phyloP scores from a whole-genome alignment of 2,329 filamentous ascomycete species.

The Byssothecium circinans region DNA sequence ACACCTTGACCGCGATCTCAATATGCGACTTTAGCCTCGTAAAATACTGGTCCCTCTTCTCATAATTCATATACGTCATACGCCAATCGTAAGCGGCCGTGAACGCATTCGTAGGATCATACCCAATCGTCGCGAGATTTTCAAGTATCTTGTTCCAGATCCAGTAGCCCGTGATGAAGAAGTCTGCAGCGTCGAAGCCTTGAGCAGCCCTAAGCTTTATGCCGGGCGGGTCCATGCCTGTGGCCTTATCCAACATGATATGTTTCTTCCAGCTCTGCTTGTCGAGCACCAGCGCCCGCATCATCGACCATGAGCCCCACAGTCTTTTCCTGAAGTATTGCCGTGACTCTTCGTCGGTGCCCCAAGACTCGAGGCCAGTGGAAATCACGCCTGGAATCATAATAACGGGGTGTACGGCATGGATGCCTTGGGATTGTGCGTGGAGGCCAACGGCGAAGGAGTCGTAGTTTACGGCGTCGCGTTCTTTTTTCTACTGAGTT shows the following conservation, averaged over 20 bases:
- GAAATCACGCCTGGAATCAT: constrained; percentile 99
- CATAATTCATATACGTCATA: constrained; percentile 84
- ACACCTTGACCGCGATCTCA: constrained; percentile 75
- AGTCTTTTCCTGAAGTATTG: constrained; percentile 92
- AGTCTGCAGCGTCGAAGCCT: constrained; percentile 96
- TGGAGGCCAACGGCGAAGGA: constrained; percentile 89
- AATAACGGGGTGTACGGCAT: constrained; percentile 83
- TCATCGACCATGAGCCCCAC: constrained; percentile 99
- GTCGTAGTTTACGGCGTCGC: constrained; percentile 87
- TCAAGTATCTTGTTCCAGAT: constrained; percentile 99
- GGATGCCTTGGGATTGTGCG: constrained; percentile 76
- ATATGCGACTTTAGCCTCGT: constrained; percentile 87
- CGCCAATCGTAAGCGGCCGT: constrained; percentile 86
- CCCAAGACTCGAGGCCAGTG: constrained; percentile 95
- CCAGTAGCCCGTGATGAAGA: constrained; percentile 90
- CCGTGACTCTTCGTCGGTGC: constrained; percentile 79
- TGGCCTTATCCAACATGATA: constrained; percentile 92
- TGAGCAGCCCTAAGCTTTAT: constrained; percentile 92
- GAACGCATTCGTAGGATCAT: constrained; percentile 79
- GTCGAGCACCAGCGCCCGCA: constrained; percentile 88
- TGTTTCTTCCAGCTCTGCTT: constrained; percentile 95
- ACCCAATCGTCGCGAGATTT: constrained; percentile 92
- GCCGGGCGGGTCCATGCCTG: constrained; percentile 84
- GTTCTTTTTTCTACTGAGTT: constrained; percentile 71
- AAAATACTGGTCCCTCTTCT: constrained; percentile 91